Evolutionary conservation across 2,329 filamentous ascomycete species (phyloP).

Genomic region (Akanthomyces uredinophilus): DNA sequence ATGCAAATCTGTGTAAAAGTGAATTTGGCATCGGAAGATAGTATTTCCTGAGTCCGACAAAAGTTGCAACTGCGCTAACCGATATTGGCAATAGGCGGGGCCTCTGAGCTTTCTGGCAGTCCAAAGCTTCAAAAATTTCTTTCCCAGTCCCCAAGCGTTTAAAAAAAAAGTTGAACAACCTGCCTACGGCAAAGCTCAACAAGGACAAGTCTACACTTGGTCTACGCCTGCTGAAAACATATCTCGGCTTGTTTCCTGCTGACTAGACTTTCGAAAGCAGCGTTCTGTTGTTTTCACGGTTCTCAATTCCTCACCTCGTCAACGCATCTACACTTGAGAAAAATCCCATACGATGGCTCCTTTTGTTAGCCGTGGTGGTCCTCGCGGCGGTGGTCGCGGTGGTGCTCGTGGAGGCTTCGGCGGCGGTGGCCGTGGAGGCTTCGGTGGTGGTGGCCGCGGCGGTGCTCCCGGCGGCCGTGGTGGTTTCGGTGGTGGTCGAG

Average conservation of each 20-base stretch:
- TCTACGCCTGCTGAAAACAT: constrained; percentile 2
- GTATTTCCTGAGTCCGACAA: not conserved
- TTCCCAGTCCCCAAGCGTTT: constrained; percentile 19
- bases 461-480: constrained; percentile 32
- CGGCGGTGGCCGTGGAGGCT: constrained; percentile 28
- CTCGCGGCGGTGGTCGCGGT: constrained; percentile 25
- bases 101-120: constrained; percentile 17
- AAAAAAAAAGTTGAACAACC: constrained; percentile 18
- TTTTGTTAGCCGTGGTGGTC: constrained; percentile 24
- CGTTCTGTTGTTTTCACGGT: constrained; percentile 18
- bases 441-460: constrained; percentile 30
- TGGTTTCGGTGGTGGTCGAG: constrained; percentile 29
- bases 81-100: constrained; percentile 6
- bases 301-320: constrained; percentile 18
- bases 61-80: not conserved
- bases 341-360: constrained; percentile 18
- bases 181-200: constrained; percentile 25
- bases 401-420: constrained; percentile 28
- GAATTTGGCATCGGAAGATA: constrained; percentile 9
- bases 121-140: constrained; percentile 37
- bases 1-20: not conserved
- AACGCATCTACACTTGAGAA: not conserved
- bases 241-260: constrained; percentile 10
- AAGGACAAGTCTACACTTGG: constrained; percentile 13
- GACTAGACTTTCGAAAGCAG: not conserved